Base-by-base conservation (phyloP, 768 basidiomycete genomes). In the Russula griseocarnosa region DNA sequence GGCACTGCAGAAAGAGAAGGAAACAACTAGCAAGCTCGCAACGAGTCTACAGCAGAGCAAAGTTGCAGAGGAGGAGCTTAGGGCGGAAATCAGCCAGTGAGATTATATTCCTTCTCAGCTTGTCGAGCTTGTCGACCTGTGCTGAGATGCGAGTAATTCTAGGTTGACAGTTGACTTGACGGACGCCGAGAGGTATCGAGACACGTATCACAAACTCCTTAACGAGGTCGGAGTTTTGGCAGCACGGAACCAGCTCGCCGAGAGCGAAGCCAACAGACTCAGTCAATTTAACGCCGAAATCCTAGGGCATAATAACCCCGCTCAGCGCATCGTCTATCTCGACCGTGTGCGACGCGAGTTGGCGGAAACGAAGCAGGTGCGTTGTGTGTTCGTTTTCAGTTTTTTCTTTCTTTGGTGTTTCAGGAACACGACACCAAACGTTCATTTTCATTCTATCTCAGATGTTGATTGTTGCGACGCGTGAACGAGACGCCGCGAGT, bases 241-340 rank as follows among this genome's bases (percentile, higher is more conserved):
- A 20, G 81, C 83, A 14, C 81, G 87, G 13, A 91, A 93, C 67
- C 81, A 85, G 36, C 78, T 94, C 40, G 90, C 91, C 8, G 87
- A 94, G 70, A 86, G 86, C 47, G 94, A 96, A 72, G 85, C 88
- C 0, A 78, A 82, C 44, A 77, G 79, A n/a, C 80, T 96, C 49
- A 86, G 88, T 67, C 81, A 79, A 70, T 88, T 92, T 76, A 95
- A 95, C 67, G 89, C 91, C 0, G 86, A 94, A 72, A 88, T 96
- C 62, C 76, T 94, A 20, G 85, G 91, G 0, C 93, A 95, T 71
- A 80, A 82, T 38, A 94, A 95, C 71, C 89, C 90, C 10, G 84
- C 85, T 1, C 94, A 96, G 74, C 83, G 86, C 63, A 93, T 97
- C 69, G 79, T 86, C 73, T 95, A 96, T 69, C 85, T 97, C 18